Percentiles rank a stretch among this genome's conserved stretches.
These are phyloP conservation scores for Mycena indigotica DNA, from an alignment of 768 basidiomycete species.

Conservation along the genomic window DNA sequence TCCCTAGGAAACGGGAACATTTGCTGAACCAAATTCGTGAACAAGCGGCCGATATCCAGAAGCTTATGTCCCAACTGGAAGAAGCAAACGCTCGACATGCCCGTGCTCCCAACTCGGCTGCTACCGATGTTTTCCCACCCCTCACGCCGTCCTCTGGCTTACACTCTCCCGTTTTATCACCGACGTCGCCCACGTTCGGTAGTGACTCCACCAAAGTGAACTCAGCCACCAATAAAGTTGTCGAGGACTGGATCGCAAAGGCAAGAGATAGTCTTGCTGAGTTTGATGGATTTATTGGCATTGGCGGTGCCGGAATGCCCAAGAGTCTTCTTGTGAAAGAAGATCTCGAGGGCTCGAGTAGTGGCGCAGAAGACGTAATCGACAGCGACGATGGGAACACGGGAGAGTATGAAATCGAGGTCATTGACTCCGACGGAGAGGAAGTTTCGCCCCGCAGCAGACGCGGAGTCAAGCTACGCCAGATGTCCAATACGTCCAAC, in stretches of 20 bases:
- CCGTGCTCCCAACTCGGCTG: conserved; percentile 18
- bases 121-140: conserved; percentile 25
- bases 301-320: conserved; percentile 58
- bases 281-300: conserved; percentile 67
- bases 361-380: conserved; percentile 43
- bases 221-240: conserved; percentile 52
- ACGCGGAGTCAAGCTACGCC: conserved; percentile 27
- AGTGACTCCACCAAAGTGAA: conserved; percentile 28
- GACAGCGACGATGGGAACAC: conserved; percentile 34
- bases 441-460: conserved; percentile 30
- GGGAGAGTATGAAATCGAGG: conserved; percentile 43
- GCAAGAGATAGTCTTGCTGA: conserved; percentile 70
- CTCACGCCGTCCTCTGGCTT: conserved; percentile 31
- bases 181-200: conserved; percentile 31
- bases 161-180: conserved; percentile 41
- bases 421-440: conserved; percentile 46
- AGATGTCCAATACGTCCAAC: conserved; percentile 40
- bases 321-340: conserved; percentile 52
- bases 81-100: conserved; percentile 33
- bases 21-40: conserved; percentile 76
- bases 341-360: conserved; percentile 44
- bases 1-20: conserved; percentile 74
- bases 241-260: conserved; percentile 77
- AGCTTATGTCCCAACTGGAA: conserved; percentile 72
- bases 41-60: conserved; percentile 72